Evolutionary conservation across 768 basidiomycete species (phyloP).

Genomic region (Mycena galericulata): DNA sequence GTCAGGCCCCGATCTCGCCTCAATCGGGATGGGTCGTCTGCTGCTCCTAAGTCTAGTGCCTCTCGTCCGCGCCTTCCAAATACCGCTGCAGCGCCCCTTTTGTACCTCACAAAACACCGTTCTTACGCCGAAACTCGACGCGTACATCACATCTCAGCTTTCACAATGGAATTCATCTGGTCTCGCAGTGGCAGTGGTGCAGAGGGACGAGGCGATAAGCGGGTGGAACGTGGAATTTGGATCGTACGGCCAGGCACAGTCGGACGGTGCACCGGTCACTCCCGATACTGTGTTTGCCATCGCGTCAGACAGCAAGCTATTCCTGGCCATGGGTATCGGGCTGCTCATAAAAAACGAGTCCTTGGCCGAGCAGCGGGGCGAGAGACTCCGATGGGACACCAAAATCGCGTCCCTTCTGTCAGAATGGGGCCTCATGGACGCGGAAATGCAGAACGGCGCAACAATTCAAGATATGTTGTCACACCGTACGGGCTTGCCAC

Average conservation of each 20-base stretch:
- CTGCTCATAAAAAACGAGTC: slow-evolving; percentile 54
- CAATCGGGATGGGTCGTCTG: no score
- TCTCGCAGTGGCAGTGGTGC: slow-evolving; percentile 54
- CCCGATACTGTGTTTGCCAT: slow-evolving; percentile 59
- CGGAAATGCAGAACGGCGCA: slow-evolving; percentile 47
- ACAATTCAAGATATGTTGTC: slow-evolving; percentile 56
- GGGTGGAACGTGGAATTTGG: slow-evolving; percentile 53
- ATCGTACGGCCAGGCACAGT: slow-evolving; percentile 51
- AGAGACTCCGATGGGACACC: slow-evolving; percentile 51
- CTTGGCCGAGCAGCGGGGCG: slow-evolving; percentile 44
- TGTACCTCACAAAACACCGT: background rate
- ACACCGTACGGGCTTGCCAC: slow-evolving; percentile 59
- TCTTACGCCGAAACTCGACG: slow-evolving; percentile 31
- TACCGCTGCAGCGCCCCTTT: slow-evolving; percentile 13
- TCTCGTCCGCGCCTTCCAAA: background rate
- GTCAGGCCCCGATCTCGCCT: no score
- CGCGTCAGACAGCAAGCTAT: slow-evolving; percentile 59
- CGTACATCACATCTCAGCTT: slow-evolving; percentile 38
- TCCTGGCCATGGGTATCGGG: slow-evolving; percentile 52
- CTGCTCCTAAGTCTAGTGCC: background rate
- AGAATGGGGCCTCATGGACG: slow-evolving; percentile 55
- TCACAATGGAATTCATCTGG: slow-evolving; percentile 54
- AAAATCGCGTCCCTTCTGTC: slow-evolving; percentile 51
- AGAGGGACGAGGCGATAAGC: slow-evolving; percentile 43
- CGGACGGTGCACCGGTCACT: slow-evolving; percentile 49